Evolutionary conservation across 2,329 filamentous ascomycete species (phyloP).

Genomic region (Triangularia setosa): DNA sequence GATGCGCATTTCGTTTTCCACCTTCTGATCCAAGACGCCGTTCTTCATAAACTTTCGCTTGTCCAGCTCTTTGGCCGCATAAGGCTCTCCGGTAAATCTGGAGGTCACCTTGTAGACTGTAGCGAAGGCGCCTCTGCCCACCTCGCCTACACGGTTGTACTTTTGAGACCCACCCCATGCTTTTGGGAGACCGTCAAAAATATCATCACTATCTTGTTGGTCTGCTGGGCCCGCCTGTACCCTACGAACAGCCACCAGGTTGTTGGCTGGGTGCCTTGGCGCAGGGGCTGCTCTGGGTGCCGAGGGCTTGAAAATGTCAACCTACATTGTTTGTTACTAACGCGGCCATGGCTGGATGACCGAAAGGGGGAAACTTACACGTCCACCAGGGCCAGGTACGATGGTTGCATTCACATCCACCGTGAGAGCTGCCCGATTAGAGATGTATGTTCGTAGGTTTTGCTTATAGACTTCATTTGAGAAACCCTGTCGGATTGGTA

Average conservation of each 20-base stretch:
- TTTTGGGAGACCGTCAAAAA: conserved; percentile 41
- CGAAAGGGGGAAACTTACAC: conserved; percentile 32
- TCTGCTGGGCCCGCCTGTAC: conserved; percentile 1
- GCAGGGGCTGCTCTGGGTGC: conserved; percentile 6
- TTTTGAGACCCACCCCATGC: conserved; percentile 80
- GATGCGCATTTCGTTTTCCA: conserved; percentile 96
- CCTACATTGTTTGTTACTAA: conserved; percentile 17
- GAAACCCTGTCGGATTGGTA: conserved; percentile 69
- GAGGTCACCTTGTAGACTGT: conserved; percentile 87
- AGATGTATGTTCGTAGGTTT: conserved; percentile 67
- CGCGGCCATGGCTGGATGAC: background rate
- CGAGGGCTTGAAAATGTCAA: conserved; percentile 25
- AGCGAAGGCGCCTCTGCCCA: conserved; percentile 94
- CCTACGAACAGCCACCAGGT: conserved; percentile 7
- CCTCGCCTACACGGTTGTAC: conserved; percentile 77
- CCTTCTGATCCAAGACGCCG: conserved; percentile 80
- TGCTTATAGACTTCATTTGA: conserved; percentile 62
- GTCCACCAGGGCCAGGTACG: conserved; percentile 45
- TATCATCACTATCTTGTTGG: conserved; percentile 30
- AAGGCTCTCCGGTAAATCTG: conserved; percentile 77
- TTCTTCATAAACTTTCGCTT: conserved; percentile 93
- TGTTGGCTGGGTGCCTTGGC: conserved; percentile 1
- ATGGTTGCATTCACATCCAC: conserved; percentile 42
- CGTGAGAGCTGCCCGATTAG: conserved; percentile 31
- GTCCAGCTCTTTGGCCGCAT: conserved; percentile 91